These are phyloP conservation scores for Puccinia polysora DNA, from an alignment of 1,284 basidiomycete genomes.

Conservation along the genomic window DNA sequence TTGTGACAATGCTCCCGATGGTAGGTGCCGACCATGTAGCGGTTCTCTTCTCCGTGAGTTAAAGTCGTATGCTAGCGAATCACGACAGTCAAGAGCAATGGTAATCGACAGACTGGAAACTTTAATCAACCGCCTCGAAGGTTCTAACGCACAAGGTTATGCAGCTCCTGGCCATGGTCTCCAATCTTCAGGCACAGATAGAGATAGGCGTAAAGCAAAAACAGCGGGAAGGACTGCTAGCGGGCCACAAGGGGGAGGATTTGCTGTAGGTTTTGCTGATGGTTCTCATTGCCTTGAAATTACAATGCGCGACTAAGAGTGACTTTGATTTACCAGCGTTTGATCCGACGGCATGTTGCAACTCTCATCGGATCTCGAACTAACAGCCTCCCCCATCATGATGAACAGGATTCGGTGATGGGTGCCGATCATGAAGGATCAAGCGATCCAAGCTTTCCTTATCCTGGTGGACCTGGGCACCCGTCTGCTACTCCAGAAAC, in stretches of 20 bases:
- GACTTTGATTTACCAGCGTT: no score
- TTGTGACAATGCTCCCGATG: not conserved
- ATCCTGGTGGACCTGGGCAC: conserved; percentile 16
- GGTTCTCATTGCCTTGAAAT: no score
- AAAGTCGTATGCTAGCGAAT: not conserved
- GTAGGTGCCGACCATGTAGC: not conserved
- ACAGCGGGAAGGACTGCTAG: not conserved
- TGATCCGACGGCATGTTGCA: no score
- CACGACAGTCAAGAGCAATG: not conserved
- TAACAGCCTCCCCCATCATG: no score
- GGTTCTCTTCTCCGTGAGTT: not conserved
- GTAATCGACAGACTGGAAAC: not conserved
- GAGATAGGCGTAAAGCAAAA: conserved; percentile 6
- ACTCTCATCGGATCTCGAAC: no score
- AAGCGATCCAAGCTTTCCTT: no score
- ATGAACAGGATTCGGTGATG: no score
- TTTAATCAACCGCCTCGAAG: not conserved
- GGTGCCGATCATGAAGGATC: no score
- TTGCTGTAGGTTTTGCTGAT: not conserved
- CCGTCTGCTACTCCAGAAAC: not conserved
- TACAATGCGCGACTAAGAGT: no score
- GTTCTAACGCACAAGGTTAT: not conserved
- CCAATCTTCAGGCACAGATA: not conserved
- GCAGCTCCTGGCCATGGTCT: not conserved
- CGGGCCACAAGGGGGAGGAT: not conserved